Conservation (phyloP, 2,329 filamentous ascomycete genomes). For the Orbilia blumenaviensis region DNA sequence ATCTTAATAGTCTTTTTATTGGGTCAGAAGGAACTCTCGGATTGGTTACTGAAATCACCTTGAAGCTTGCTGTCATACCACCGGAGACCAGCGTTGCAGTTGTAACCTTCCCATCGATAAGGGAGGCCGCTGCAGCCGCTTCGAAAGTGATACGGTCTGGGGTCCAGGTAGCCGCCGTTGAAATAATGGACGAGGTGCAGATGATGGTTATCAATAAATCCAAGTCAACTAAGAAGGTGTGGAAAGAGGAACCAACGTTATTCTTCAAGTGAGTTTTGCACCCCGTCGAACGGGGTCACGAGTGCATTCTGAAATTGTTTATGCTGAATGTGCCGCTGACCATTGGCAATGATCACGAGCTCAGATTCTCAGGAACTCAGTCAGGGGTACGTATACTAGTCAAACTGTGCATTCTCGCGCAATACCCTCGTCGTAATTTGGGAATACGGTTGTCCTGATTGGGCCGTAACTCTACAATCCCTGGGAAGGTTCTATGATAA, state of each 20-base stretch:
- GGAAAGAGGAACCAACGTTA: conserved; percentile 79
- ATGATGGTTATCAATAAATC: conserved; percentile 83
- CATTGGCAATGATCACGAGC: conserved; percentile 42
- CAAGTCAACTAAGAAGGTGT: conserved; percentile 73
- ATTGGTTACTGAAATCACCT: conserved; percentile 86
- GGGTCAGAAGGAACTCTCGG: conserved; percentile 92
- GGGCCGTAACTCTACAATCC: conserved; percentile 24
- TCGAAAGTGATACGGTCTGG: conserved; percentile 79
- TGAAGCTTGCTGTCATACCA: conserved; percentile 85
- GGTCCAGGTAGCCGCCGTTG: conserved; percentile 78
- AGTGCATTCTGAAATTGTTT: conserved; percentile 1
- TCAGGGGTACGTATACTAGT: conserved; percentile 51
- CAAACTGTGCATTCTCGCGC: conserved; percentile 46
- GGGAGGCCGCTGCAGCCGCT: conserved; percentile 77
- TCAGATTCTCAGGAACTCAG: conserved; percentile 52
- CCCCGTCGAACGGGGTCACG: not conserved
- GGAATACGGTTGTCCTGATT: conserved; percentile 37
- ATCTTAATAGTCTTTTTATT: conserved; percentile 87
- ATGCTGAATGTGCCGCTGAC: conserved; percentile 39
- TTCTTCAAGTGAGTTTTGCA: conserved; percentile 74
- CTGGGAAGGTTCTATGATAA: conserved; percentile 42
- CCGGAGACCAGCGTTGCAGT: conserved; percentile 83
- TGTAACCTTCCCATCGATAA: conserved; percentile 79
- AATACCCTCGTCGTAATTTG: conserved; percentile 10
- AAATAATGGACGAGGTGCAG: conserved; percentile 88